Evolutionary conservation across 257 asterid species (phyloP), one percentile per base, ranked within the genome.

Genomic region (Paraleonurus japonicus): DNA sequence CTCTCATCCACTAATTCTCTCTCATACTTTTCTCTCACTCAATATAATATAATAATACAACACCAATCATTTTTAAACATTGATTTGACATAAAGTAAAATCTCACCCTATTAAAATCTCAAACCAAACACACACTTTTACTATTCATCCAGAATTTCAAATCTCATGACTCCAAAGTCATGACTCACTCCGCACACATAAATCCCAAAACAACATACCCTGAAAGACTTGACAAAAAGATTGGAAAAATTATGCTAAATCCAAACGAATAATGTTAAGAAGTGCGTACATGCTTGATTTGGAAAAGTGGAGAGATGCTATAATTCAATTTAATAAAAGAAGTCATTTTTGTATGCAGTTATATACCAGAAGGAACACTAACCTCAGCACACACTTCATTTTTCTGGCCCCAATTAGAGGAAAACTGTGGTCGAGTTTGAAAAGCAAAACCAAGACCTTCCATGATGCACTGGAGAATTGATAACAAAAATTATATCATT

Each of bases 311-410:
- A n/a, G n/a, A n/a, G 32, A 12, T 61, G 47, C 17, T 20, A 51
- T 10, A 37, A 6, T 23, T 54, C n/a, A 47, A 16, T 20, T 19
- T 50, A 48, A 67, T 39, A 70, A 39, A 65, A 24, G 32, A 70
- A 3, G 20, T 58, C 13, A 35, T 20, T 20, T 13, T 13, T 54
- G 43, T 26, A 61, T 8, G 67, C 65, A 53, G 6, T 13, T 26
- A 37, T 27, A 16, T 20, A 67, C 39, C 28, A 43, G 74, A 70
- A 37, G n/a, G 3, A 57, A 11, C 16, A 60, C 82, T 69, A 67
- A 91, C 99, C 99, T 88, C 87, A 22, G 95, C 92, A 39, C 72
- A 83, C 69, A 91, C 89, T 81, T 91, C 99, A n/a, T 78, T 85
- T n/a, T 82, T 91, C 82, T 78, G 90, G 81, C 92, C 86, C 27